Evolutionary conservation across 306 rosid genomes (phyloP).

Genomic region (Cucurbita ficifolia): DNA sequence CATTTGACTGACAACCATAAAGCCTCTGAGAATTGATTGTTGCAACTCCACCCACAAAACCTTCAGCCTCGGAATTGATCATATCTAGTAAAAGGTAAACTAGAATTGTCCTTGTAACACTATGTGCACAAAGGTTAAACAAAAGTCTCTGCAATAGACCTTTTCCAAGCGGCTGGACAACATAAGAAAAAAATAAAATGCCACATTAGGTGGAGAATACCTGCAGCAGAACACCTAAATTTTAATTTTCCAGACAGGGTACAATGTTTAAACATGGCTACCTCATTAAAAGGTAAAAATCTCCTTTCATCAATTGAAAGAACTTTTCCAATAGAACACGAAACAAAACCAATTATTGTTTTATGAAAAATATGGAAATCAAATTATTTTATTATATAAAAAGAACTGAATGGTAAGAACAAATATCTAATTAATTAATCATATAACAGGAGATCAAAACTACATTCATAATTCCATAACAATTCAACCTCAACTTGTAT

Average conservation of each 20-base stretch:
- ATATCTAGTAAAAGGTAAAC: slow-evolving; percentile 58
- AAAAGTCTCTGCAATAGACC: slow-evolving; percentile 95
- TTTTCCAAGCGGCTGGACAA: slow-evolving; percentile 87
- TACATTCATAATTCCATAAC: neutral
- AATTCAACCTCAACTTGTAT: neutral
- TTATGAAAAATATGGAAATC: neutral
- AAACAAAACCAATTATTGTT: neutral
- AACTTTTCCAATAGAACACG: neutral
- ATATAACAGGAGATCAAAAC: neutral
- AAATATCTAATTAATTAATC: neutral
- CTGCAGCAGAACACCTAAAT: neutral
- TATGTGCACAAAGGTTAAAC: slow-evolving; percentile 82
- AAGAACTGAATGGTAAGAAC: neutral
- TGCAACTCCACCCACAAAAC: slow-evolving; percentile 38
- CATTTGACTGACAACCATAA: slow-evolving; percentile 84
- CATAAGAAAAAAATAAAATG: slow-evolving; percentile 4
- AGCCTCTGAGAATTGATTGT: slow-evolving; percentile 68
- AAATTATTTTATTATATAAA: neutral
- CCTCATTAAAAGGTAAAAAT: neutral
- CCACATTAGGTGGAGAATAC: slow-evolving; percentile 13
- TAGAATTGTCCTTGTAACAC: slow-evolving; percentile 66
- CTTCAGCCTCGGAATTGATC: slow-evolving; percentile 81
- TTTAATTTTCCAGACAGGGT: neutral
- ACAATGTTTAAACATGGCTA: neutral
- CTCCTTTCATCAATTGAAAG: neutral